Conservation (phyloP, 202 grass and related monocot genomes). For the Cymbopogon flexuosus region DNA sequence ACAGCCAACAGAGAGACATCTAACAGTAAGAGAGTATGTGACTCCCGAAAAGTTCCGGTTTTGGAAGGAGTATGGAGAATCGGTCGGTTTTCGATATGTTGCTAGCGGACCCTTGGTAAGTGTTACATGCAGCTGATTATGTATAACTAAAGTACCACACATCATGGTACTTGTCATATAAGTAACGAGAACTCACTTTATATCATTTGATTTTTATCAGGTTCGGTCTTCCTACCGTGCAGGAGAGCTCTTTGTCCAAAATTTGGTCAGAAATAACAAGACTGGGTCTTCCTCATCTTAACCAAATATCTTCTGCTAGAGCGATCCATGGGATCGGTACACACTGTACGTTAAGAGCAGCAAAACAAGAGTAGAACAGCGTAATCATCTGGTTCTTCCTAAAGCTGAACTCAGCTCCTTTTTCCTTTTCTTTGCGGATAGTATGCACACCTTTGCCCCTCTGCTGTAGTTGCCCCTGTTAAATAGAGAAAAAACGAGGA, state of each 20-base stretch:
- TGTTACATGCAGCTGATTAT: background rate
- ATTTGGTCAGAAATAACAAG: conserved; percentile 64
- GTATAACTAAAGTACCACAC: background rate
- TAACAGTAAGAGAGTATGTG: conserved; percentile 85
- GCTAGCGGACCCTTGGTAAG: conserved; percentile 88
- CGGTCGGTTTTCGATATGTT: conserved; percentile 72
- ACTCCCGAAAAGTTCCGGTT: conserved; percentile 82
- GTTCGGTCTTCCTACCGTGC: conserved; percentile 91
- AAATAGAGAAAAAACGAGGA: background rate
- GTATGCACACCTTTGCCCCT: background rate
- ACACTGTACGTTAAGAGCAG: conserved; percentile 16
- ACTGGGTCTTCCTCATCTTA: conserved; percentile 25
- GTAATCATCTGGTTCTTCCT: conserved; percentile 15
- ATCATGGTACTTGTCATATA: background rate
- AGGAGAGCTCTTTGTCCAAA: conserved; percentile 88
- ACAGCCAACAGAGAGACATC: conserved; percentile 82
- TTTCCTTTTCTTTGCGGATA: background rate
- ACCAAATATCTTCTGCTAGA: conserved; percentile 13
- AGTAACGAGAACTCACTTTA: background rate
- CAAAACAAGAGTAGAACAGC: conserved; percentile 11
- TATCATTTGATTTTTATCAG: conserved; percentile 36
- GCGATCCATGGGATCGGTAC: background rate
- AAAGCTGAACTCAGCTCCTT: conserved; percentile 26
- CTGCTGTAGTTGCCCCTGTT: conserved; percentile 6
- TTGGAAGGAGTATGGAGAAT: conserved; percentile 93